These are phyloP conservation scores for carrot (Daucus carota) DNA, from an alignment of 129 eudicot genomes.

Conservation along the genomic window DH1_v3.0 NC_030387.2:11112001-11112500, in stretches of 20 bases:
- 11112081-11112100: too few species aligned
- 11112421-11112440: conserved; percentile 76
- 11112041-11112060: too few species aligned
- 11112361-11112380: conserved; percentile 78
- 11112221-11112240: conserved; percentile 46
- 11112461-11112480: conserved; percentile 71
- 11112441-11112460: conserved; percentile 33
- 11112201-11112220: neutral
- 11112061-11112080: too few species aligned
- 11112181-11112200: neutral
- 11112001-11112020: too few species aligned
- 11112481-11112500: conserved; percentile 77
- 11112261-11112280: conserved; percentile 82
- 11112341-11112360: conserved; percentile 50
- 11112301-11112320: conserved; percentile 79
- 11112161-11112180: neutral
- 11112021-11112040: too few species aligned
- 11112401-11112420: conserved; percentile 88
- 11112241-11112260: conserved; percentile 93
- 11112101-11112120: too few species aligned
- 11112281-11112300: conserved; percentile 43
- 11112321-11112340: conserved; percentile 64
- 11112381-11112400: conserved; percentile 74
- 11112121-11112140: neutral
- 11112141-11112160: conserved; percentile 2